A percentile compares a stretch with the other conserved stretches of the same genome.
These are phyloP conservation scores for Penicillium italicum DNA, from an alignment of 2,329 filamentous ascomycete genomes.

Conservation along the genomic window DNA sequence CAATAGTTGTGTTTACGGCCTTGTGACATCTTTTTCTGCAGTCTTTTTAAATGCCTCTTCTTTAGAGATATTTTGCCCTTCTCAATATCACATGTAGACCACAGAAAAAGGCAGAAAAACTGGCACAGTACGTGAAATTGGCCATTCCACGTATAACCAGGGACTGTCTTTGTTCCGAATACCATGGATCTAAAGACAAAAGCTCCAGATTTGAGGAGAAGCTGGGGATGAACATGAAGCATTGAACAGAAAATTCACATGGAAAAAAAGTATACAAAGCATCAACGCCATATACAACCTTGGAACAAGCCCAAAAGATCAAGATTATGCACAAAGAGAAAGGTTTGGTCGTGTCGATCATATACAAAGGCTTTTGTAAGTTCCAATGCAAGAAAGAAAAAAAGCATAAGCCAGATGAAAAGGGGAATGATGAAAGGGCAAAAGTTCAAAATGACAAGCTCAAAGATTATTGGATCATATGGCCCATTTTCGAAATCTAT, in stretches of 20 bases:
- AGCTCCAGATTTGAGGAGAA: background rate
- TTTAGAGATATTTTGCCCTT: too few relatives aligned
- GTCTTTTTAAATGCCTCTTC: too few relatives aligned
- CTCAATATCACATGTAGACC: too few relatives aligned
- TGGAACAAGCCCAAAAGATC: conserved; percentile 4
- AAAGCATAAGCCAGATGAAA: conserved; percentile 6
- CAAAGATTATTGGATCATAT: conserved; percentile 56
- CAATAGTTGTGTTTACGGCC: background rate
- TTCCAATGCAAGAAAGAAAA: conserved; percentile 10
- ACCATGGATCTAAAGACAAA: background rate
- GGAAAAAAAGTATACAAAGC: conserved; percentile 12
- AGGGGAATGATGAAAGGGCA: conserved; percentile 1
- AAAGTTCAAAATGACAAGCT: background rate
- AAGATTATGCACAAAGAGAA: conserved; percentile 16
- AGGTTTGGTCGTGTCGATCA: conserved; percentile 22
- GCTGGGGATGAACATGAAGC: background rate
- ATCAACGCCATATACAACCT: background rate
- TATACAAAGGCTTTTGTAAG: conserved; percentile 16
- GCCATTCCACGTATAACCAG: too few relatives aligned
- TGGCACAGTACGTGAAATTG: too few relatives aligned
- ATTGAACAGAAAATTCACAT: conserved; percentile 1
- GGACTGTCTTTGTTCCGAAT: background rate
- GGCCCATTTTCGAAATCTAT: conserved; percentile 83
- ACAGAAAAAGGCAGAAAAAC: too few relatives aligned
- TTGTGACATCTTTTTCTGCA: too few relatives aligned